Base-by-base conservation (phyloP, 2,329 filamentous ascomycete species). In the Alternaria longipes region DNA sequence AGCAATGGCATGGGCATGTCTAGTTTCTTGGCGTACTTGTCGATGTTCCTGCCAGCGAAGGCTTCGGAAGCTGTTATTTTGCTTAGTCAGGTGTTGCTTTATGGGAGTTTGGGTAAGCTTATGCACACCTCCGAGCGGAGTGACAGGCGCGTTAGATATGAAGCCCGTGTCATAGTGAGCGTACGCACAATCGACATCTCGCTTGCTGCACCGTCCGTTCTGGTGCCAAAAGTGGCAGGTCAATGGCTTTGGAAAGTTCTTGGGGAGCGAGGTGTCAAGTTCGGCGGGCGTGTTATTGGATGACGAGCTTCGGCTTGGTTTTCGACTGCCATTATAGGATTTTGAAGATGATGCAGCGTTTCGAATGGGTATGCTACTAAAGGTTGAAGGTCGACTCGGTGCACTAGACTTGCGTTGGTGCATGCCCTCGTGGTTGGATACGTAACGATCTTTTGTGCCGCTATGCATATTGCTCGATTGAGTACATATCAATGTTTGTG, bases 211-310 rank as follows among this genome's bases (percentile, higher is more conserved):
- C 28, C 46, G 22, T 11, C 59, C 59, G 32, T 53, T 57, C n/a
- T 54, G 41, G 56, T 64, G 26, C 62, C 62, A 64, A 46, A 64
- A 58, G 51, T 55, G 60, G 45, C 59, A 64, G 5, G 62, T 64
- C 9, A 64, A 28, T 2, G 56, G 56, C 9, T 34, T 38, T 8
- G 46, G 20, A 42, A 66, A 63, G 38, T 66, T 59, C 16, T 63
- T 63, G 3, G 63, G 63, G 14, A 63, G 12, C 7, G 49, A 47
- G 0, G 20, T 40, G 12, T 62, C 51, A 52, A 26, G 14, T 2
- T 18, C 5, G 5, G 20, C 24, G 20, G 12, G 46, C 4, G 32
- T 24, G 46, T 50, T 20, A 5, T 50, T 2, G 14, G 8, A 3
- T 24, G 46, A 5, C 30, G 28, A 3, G 28, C 20, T 30, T 49